Base-by-base conservation (phyloP, 495 filamentous ascomycete species). In the Cercophora scortea region DNA sequence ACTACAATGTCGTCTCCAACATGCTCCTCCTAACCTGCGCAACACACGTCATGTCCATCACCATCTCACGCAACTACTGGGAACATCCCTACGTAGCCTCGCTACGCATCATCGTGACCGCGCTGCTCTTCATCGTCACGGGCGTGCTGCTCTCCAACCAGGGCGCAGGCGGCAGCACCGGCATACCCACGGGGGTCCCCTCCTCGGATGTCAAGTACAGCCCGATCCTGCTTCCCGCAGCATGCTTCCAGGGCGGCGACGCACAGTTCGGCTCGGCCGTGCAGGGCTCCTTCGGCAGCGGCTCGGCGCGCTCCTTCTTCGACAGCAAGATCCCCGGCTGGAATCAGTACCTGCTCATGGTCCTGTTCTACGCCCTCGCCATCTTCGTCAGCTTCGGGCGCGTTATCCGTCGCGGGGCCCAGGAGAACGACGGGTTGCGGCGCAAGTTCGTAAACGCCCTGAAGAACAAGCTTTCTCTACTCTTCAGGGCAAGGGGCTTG, bases 1-100 rank as follows among this genome's bases (percentile, higher is more conserved):
- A 72, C 53, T 72, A 71, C 55, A 61, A 71, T 18, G 58, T 72
- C 42, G 57, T 72, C 1, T 58, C 61, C 19, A 72, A 72, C 52
- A 60, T 69, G 57, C 56, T 72, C 58, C 50, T 72, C 10, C 55
- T 72, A 34, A 69, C 68, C 32, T 67, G 66, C 47, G 68, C 64
- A 7, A 72, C 68, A 4, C 69, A 72, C 44, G 60, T 72, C 10
- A 50, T 65, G 43, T 59, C 69, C 34, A 56, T 69, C 42, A 66
- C 63, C 38, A 59, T 71, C 45, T 58, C 63, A 45, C 48, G 51
- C 10, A 56, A 63, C 51, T 72, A 71, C 55, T 69, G 62, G 66
- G 50, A 52, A 8, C 60, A 61, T 46, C 62, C 62, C 6, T 57
- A 46, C 41, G 32, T 67, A 2, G 66, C 60, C 18, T 5, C n/a